Base-by-base conservation (phyloP, 331 rosid species). In the Quercus tomentella region DNA sequence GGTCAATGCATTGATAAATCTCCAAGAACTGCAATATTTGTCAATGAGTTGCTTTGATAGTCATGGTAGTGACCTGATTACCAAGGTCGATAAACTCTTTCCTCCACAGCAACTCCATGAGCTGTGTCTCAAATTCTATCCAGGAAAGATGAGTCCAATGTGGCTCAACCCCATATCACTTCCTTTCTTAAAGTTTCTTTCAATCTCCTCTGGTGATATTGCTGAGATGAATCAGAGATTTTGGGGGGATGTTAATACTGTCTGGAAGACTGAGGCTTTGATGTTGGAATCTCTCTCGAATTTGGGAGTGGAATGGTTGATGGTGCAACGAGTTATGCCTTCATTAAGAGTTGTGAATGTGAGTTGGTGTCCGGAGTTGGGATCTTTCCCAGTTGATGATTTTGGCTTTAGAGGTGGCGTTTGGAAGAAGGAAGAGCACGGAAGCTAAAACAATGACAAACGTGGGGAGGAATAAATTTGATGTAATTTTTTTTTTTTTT, bases 141-240 rank as follows among this genome's bases (percentile, higher is more conserved):
- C 81, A 1, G 84, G 87, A 61, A 72, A 72, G 82, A 56, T 57
- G 2, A 72, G 84, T 72, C 82, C 84, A 31, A 73, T n/a, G 8
- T 80, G 87, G 87, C 84, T 84, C 52, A 84, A 72, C 54, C 84
- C 87, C 31, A 72, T 76, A 3, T 84, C 84, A 26, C 87, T 84
- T 56, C 87, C 82, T 33, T 56, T 72, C 65, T 72, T 84, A 35
- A 65, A 33, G 63, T 80, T 45, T 62, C 63, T 84, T 11, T 84
- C 82, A n/a, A 76, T 83, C 56, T 56, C 79, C 31, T 80, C 87
- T 0, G 84, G 84, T 25, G 73, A 80, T 72, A 78, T 80, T 56
- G 63, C 66, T 16, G 62, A 28, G 67, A 56, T 80, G 76, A 57
- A 66, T 56, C 17, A 23, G 23, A 37, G 61, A 14, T 84, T 84